Base-by-base conservation (phyloP, 352 stramenopile genomes). In the Peronospora belbahrii region DNA sequence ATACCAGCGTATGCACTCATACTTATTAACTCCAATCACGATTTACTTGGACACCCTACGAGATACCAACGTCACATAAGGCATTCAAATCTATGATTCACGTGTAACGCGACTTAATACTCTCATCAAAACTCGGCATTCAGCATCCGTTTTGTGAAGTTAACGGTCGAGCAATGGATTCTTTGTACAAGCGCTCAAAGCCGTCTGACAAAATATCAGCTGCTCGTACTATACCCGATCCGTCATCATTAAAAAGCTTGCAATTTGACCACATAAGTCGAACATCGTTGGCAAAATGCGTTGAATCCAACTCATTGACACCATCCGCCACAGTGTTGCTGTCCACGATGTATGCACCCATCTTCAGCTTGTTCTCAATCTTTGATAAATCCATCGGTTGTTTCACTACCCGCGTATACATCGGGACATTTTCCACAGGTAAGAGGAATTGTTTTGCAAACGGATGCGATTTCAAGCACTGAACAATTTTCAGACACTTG, bases 241-340 rank as follows among this genome's bases (percentile, higher is more conserved):
- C 76, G 22, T 89, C 77, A 37, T 92, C 80, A 49, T 92, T 92
- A 37, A 88, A 92, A 11, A 85, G 51, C 47, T 85, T 85, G 67
- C 80, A 92, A 50, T 92, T 92, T 10, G 66, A 55, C 80, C 80
- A 92, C 31, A 92, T 78, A 2, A 87, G 67, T n/a, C 73, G 77
- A 47, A 92, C 64, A 38, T 92, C 80, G 20, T 85, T 59, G 0
- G 77, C 74, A 47, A 92, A 88, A 19, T 63, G 62, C 15, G 64
- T 59, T 0, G 67, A 46, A 54, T 88, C 63, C 10, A 73, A 28
- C 27, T 62, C 53, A 47, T 81, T 80, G 0, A 62, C 69, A 14
- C 44, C 48, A 25, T 37, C 43, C 13, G 52, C 57, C 19, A 23
- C 44, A 4, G 47, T 56, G 4, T 62, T 71, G 25, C 57, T 67